phyloP scores from a whole-genome alignment of 345 rosid species.

The Crucihimalaya himalaica region DNA sequence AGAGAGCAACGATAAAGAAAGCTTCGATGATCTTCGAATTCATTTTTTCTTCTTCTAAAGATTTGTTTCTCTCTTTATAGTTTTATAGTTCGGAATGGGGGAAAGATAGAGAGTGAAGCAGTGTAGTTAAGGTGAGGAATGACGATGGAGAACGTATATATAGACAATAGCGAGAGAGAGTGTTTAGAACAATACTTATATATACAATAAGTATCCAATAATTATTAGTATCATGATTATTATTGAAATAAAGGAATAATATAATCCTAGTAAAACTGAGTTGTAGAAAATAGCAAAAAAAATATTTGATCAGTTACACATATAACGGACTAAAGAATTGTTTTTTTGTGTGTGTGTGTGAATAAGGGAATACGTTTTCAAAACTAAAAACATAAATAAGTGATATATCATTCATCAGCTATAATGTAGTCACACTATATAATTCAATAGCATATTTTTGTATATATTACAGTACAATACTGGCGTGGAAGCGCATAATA shows the following conservation, averaged over 20 bases:
- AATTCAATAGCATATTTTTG: neutral
- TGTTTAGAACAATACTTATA: neutral
- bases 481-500: neutral
- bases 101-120: conserved; percentile 5
- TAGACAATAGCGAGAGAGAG: neutral
- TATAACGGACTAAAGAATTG: no score
- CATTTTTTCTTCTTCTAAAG: conserved; percentile 42
- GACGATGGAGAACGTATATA: conserved; percentile 15
- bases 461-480: neutral
- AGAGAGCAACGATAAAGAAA: conserved; percentile 55
- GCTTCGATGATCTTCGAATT: conserved; percentile 46
- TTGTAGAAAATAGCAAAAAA: no score
- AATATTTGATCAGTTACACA: neutral
- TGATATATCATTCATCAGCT: neutral
- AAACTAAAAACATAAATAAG: no score
- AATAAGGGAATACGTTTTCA: no score
- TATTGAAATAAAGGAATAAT: neutral
- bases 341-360: neutral
- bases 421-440: neutral
- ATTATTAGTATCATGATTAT: neutral
- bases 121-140: conserved; percentile 22
- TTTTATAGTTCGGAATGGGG: neutral
- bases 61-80: neutral
- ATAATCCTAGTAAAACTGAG: neutral
- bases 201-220: neutral